Evolutionary conservation across 768 basidiomycete genomes (phyloP), one percentile per base, ranked within the genome.

Genomic region (Gloeopeniophorella convolvens): DNA sequence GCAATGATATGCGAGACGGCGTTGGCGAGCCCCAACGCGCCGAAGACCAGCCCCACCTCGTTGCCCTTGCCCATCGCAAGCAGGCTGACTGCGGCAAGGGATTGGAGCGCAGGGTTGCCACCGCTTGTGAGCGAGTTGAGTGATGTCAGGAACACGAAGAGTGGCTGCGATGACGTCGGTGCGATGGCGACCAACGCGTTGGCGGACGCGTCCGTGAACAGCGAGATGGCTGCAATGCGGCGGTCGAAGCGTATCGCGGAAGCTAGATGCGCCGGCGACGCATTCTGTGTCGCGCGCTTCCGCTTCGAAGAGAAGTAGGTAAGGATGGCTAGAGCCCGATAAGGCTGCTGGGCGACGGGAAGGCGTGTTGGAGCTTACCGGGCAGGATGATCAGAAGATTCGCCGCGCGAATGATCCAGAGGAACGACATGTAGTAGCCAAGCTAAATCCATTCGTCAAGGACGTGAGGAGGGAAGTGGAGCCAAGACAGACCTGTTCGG

Each of bases 31-130:
- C 57, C 57, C 27, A 58, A 36, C 15, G 55, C 57, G n/a, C 57
- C 57, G 42, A 58, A 58, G 3, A 58, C 55, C 20, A 58, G 50
- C 13, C 57, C 57, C 11, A 56, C 32, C 34, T 58, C 57, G 31
- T 45, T 48, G n/a, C 44, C 50, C 40, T 56, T 58, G 13, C 57
- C 57, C 55, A 57, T 57, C 5, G 57, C 57, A 27, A 51, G 57
- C 6, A 58, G 34, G 26, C 57, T 58, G 20, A 58, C 57, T 24
- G 57, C 57, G 7, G 55, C 57, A 6, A 58, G 57, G 10, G 57
- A 58, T 24, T 58, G 54, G 28, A 58, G 43, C 28, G 57, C 57
- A 21, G 57, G 57, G n/a, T 49, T 47, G 4, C 57, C 55, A 21
- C 57, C 57, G 31, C 48, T 51, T 26, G 57, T 58, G 26, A 58